A percentile compares a stretch with the other conserved stretches of the same genome.
Conservation (phyloP, 1,284 basidiomycete genomes). For the Pseudozyma tsukubaensis region DNA sequence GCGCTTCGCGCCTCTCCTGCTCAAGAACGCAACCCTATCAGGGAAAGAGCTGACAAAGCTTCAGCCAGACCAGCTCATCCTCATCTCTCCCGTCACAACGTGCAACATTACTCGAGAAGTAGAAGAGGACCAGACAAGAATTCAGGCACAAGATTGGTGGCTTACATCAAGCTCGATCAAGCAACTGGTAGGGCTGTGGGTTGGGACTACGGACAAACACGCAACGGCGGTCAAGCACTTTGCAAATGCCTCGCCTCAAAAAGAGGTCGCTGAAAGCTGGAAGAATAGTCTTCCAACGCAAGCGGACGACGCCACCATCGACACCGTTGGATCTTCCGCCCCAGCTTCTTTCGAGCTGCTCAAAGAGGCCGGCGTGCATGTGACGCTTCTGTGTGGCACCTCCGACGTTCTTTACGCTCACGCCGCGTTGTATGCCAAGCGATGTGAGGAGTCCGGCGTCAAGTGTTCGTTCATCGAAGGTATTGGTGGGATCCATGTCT, state of each 20-base stretch:
- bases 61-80: conserved; percentile 10
- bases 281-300: not conserved
- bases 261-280: conserved; percentile 3
- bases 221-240: conserved; percentile 3
- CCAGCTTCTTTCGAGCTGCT: conserved; percentile 1
- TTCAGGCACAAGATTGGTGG: conserved; percentile 14
- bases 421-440: conserved; percentile 4
- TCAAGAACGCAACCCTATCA: not conserved
- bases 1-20: conserved; percentile 5
- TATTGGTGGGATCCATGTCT: conserved; percentile 3
- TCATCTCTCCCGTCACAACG: conserved; percentile 3
- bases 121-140: not conserved
- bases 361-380: not conserved
- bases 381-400: conserved; percentile 10
- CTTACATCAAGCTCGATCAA: not conserved
- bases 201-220: not conserved
- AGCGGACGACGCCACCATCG: conserved; percentile 1
- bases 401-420: conserved; percentile 1
- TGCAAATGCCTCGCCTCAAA: not conserved
- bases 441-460: conserved; percentile 4
- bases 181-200: not conserved
- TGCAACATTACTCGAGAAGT: conserved; percentile 1
- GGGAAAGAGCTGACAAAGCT: not conserved
- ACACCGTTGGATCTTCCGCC: not conserved
- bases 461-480: conserved; percentile 12